phyloP scores from a whole-genome alignment of 495 filamentous ascomycete genomes.

The Penicillium mononematosum region DNA sequence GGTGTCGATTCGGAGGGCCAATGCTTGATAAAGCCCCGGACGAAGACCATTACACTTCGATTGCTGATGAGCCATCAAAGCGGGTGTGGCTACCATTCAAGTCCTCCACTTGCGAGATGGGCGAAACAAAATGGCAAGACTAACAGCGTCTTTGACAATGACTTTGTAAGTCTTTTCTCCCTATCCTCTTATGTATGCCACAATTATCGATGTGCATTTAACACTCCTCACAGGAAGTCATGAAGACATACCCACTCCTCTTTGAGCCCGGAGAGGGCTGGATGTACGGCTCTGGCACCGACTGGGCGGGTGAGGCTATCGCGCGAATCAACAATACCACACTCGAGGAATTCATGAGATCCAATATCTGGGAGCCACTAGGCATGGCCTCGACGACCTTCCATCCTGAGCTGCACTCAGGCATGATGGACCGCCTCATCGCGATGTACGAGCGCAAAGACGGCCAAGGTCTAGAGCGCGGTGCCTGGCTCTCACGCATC shows the following conservation, averaged over 20 bases:
- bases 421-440: not conserved
- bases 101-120: conserved; percentile 1
- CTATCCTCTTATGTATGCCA: no score
- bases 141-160: conserved; percentile 2
- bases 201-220: not conserved
- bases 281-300: conserved; percentile 41
- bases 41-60: not conserved
- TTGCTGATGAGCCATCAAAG: conserved; percentile 4
- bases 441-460: not conserved
- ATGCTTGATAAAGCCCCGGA: not conserved
- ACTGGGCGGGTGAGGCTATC: conserved; percentile 45
- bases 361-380: conserved; percentile 40
- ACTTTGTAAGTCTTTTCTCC: not conserved
- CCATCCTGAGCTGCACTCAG: conserved; percentile 4
- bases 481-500: not conserved
- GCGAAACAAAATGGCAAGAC: conserved; percentile 4
- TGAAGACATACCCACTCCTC: conserved; percentile 29
- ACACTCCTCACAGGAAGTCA: not conserved
- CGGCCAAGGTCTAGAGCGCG: not conserved
- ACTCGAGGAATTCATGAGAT: conserved; percentile 41
- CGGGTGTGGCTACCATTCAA: conserved; percentile 1
- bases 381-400: conserved; percentile 37
- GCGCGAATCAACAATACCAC: conserved; percentile 30
- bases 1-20: not conserved
- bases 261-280: conserved; percentile 46